These are phyloP conservation scores for Penicillium sp. DNA, from an alignment of 2,329 filamentous ascomycete species.

Conservation along the genomic window DNA sequence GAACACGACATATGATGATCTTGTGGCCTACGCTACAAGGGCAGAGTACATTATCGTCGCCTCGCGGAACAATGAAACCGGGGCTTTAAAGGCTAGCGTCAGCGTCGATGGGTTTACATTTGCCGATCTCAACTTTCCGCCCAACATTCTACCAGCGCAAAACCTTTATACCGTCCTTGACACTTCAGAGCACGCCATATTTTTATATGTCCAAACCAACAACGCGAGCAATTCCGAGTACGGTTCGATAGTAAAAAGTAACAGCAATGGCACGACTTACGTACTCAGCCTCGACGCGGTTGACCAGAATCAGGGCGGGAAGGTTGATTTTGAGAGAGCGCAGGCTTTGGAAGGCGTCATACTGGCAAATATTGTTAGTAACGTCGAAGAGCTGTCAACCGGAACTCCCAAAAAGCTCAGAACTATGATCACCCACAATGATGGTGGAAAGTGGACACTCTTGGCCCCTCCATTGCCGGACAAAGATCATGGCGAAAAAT, in stretches of 20 bases:
- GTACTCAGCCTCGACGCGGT: constrained; percentile 80
- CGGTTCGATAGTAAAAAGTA: constrained; percentile 94
- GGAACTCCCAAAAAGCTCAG: constrained; percentile 75
- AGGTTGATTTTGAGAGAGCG: constrained; percentile 96
- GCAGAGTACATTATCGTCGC: constrained; percentile 94
- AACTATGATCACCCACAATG: constrained; percentile 94
- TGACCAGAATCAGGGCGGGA: constrained; percentile 77
- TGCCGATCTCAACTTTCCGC: constrained; percentile 82
- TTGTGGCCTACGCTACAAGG: constrained; percentile 91
- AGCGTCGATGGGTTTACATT: constrained; percentile 85
- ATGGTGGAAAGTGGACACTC: constrained; percentile 84
- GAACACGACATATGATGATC: constrained; percentile 69
- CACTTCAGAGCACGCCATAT: constrained; percentile 91
- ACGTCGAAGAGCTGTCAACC: constrained; percentile 66
- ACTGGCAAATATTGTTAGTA: constrained; percentile 83
- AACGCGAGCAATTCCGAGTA: constrained; percentile 68
- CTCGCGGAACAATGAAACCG: constrained; percentile 64
- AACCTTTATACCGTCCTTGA: constrained; percentile 91
- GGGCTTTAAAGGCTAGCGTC: constrained; percentile 76
- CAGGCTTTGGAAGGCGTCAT: constrained; percentile 87
- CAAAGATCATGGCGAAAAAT: constrained; percentile 68
- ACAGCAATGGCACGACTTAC: constrained; percentile 96
- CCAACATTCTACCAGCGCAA: constrained; percentile 80
- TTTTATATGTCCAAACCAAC: constrained; percentile 87
- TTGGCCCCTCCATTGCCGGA: constrained; percentile 75